phyloP scores from a whole-genome alignment of 106 monocot species.

The Dioscorea dumetorum region DNA sequence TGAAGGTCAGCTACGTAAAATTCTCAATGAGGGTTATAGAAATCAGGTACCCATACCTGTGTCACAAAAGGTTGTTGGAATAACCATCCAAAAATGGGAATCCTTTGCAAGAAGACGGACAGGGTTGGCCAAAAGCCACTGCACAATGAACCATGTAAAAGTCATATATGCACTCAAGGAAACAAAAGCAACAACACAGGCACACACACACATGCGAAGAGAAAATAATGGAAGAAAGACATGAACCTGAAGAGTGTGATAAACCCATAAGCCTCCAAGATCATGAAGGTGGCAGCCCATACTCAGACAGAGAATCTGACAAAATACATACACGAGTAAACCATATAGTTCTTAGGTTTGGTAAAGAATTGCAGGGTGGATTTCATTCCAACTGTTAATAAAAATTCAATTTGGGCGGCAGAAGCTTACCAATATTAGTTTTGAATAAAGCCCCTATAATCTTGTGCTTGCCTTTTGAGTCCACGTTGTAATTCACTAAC shows the following conservation, averaged over 20 bases:
- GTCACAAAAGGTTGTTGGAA: constrained; percentile 82
- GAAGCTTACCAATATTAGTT: too few species aligned
- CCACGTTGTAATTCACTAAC: too few species aligned
- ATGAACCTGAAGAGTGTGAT: constrained; percentile 80
- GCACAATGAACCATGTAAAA: constrained; percentile 7
- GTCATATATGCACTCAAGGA: neutral
- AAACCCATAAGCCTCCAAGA: constrained; percentile 89
- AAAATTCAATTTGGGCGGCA: too few species aligned
- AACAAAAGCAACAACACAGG: neutral
- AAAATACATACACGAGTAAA: constrained; percentile 1
- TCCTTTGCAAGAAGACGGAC: constrained; percentile 81
- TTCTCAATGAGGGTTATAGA: neutral
- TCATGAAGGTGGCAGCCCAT: constrained; percentile 86
- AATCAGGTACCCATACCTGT: constrained; percentile 30
- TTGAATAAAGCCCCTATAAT: too few species aligned
- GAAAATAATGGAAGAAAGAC: neutral
- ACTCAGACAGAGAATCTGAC: constrained; percentile 7
- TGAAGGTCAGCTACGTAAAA: neutral
- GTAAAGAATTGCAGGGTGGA: constrained; percentile 91
- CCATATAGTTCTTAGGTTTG: constrained; percentile 91
- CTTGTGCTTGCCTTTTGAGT: too few species aligned
- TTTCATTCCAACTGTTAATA: constrained; percentile 85
- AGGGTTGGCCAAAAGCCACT: constrained; percentile 94
- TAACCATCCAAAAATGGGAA: constrained; percentile 83
- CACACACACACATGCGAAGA: too few species aligned